These are phyloP conservation scores for Schwanniomyces etchellsii DNA, from an alignment of 1,139 yeast species.

Conservation along the genomic window DNA sequence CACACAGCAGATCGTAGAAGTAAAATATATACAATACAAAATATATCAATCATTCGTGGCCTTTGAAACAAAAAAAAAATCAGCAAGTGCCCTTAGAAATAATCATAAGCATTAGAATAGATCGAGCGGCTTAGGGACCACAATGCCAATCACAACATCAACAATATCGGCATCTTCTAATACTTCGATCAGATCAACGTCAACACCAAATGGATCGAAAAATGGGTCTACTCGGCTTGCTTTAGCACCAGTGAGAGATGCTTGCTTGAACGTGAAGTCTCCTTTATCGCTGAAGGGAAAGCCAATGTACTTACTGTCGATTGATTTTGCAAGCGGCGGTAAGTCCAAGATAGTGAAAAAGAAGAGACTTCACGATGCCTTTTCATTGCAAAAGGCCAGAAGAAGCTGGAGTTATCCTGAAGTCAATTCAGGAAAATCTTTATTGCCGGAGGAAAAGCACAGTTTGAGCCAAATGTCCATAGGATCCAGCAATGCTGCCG, in stretches of 20 bases:
- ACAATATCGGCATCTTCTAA: conserved; percentile 1
- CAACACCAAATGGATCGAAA: not conserved
- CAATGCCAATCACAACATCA: not conserved
- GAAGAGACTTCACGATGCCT: not conserved
- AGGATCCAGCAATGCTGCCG: conserved; percentile 15
- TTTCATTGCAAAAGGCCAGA: conserved; percentile 6
- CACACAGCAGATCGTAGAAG: too few species aligned
- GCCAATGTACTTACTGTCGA: conserved; percentile 3
- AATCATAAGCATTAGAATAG: too few species aligned
- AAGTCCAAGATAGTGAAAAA: not conserved
- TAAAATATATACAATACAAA: too few species aligned
- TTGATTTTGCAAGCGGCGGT: not conserved
- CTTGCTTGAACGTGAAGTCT: conserved; percentile 22
- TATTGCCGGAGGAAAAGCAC: not conserved
- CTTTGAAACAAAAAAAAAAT: too few species aligned
- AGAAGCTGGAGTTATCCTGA: conserved; percentile 22
- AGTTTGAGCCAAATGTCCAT: too few species aligned
- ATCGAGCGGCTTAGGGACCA: too few species aligned
- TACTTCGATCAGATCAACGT: conserved; percentile 1
- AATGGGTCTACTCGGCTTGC: conserved; percentile 23
- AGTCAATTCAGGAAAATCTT: conserved; percentile 7
- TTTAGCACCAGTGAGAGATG: conserved; percentile 31
- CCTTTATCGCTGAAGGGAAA: conserved; percentile 8
- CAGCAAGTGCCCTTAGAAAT: too few species aligned
- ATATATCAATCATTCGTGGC: too few species aligned